Conservation (phyloP, 306 rosid species). For the Cicer yamashitae region DNA sequence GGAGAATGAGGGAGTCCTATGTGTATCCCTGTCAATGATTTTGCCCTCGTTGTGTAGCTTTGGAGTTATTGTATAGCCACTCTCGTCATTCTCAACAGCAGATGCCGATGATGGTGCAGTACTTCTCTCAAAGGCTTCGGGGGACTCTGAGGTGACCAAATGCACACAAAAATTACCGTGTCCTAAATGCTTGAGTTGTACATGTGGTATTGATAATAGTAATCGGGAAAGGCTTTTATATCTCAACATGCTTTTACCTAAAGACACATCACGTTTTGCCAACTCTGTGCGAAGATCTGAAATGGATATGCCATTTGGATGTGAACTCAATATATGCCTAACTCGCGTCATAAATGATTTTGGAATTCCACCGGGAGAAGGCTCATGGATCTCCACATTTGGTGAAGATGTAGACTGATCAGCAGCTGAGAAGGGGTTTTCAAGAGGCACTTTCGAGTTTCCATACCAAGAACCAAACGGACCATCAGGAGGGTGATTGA, state of each 20-base stretch:
- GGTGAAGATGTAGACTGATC: conserved; percentile 48
- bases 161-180: conserved; percentile 43
- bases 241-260: conserved; percentile 61
- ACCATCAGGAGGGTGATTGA: conserved; percentile 87
- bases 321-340: conserved; percentile 49
- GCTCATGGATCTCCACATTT: conserved; percentile 46
- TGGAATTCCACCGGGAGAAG: conserved; percentile 50
- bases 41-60: conserved; percentile 45
- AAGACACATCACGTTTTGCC: conserved; percentile 37
- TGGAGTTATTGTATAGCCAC: conserved; percentile 34
- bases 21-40: conserved; percentile 31
- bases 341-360: conserved; percentile 46
- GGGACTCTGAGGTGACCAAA: conserved; percentile 33
- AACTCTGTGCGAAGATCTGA: conserved; percentile 57
- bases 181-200: conserved; percentile 45
- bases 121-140: conserved; percentile 40
- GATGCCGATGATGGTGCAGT: conserved; percentile 30
- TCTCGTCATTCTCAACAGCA: conserved; percentile 40
- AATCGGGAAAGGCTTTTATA: conserved; percentile 56
- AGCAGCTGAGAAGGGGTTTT: conserved; percentile 55
- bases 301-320: conserved; percentile 67
- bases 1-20: conserved; percentile 36
- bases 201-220: conserved; percentile 58
- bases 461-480: conserved; percentile 82
- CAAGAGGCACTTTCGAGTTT: conserved; percentile 62